Conservation (phyloP, 2,329 filamentous ascomycete genomes). For the Apiospora koreana region DNA sequence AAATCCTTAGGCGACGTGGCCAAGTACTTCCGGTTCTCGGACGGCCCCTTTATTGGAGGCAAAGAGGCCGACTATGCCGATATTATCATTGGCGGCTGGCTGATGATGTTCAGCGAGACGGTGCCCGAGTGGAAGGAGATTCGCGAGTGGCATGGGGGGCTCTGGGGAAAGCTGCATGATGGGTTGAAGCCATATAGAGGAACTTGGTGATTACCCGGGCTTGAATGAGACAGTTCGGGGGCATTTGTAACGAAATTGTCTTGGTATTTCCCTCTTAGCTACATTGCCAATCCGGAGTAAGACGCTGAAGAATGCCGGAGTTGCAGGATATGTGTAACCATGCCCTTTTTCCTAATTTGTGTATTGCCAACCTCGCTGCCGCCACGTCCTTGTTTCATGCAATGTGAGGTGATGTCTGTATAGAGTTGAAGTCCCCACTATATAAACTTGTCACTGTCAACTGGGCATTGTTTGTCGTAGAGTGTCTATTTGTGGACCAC, state of each 20-base stretch:
- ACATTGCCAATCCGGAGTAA: no score
- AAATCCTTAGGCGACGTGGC: constrained; percentile 21
- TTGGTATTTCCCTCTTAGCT: no score
- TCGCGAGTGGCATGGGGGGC: constrained; percentile 25
- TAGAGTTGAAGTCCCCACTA: no score
- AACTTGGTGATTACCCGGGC: constrained; percentile 14
- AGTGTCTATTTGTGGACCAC: no score
- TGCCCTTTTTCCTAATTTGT: no score
- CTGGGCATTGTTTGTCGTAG: no score
- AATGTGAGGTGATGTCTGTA: no score
- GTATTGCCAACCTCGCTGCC: no score
- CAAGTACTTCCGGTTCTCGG: constrained; percentile 18
- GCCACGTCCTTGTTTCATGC: no score
- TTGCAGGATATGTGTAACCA: no score
- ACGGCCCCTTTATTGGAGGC: constrained; percentile 27
- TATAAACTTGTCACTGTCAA: no score
- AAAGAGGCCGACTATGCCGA: constrained; percentile 26
- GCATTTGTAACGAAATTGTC: neutral
- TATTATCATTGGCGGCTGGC: constrained; percentile 30
- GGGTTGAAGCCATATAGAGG: constrained; percentile 22
- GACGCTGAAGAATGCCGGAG: no score
- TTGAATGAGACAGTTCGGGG: neutral
- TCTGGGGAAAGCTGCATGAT: constrained; percentile 24
- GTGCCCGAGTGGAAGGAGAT: constrained; percentile 27
- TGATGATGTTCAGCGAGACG: constrained; percentile 18